Evolutionary conservation across 257 asterid genomes (phyloP), one percentile per base, ranked within the genome.

Genomic region (Buddleja alternifolia): DNA sequence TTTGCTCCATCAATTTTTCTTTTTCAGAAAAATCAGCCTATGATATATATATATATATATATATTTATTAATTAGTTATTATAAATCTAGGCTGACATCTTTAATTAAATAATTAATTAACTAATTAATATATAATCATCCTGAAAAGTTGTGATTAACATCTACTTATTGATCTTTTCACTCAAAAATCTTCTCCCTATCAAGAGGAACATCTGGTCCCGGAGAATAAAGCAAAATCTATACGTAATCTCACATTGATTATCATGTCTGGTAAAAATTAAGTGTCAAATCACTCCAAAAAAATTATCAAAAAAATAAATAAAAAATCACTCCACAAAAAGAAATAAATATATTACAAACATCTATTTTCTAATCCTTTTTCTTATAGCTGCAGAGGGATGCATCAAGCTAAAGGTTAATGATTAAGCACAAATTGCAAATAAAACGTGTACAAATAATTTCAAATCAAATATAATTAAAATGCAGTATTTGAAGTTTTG

Each of bases 161-260:
- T n/a, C n/a, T 68, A 72, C 8, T 59, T 41, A 70, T 67, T 65
- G 48, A 32, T n/a, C 16, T 57, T 29, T 63, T 53, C 4, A 14
- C 17, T 45, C 44, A 36, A 51, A 52, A 50, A 19, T 67, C 32
- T 17, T 40, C 55, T 48, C 68, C 67, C 19, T 42, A 70, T 48
- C 61, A 56, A 34, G 20, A 45, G 77, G 69, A 73, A 76, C 75
- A 76, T 70, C 37, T 32, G 75, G 80, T 50, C 80, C 82, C 78
- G 67, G 61, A 36, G 21, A 66, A 73, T 77, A 73, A 80, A 80
- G 80, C 10, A 61, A 76, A 77, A 77, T 77, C 73, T 73, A 21
- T 6, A 23, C 47, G 66, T 66, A 75, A 69, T 71, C 74, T 73
- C 79, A 64, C 56, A 72, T 40, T 45, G 73, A 80, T 76, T 66